Conservation (phyloP, 192 early-diverging fungal genomes). For the Glomus cerebriforme region DNA sequence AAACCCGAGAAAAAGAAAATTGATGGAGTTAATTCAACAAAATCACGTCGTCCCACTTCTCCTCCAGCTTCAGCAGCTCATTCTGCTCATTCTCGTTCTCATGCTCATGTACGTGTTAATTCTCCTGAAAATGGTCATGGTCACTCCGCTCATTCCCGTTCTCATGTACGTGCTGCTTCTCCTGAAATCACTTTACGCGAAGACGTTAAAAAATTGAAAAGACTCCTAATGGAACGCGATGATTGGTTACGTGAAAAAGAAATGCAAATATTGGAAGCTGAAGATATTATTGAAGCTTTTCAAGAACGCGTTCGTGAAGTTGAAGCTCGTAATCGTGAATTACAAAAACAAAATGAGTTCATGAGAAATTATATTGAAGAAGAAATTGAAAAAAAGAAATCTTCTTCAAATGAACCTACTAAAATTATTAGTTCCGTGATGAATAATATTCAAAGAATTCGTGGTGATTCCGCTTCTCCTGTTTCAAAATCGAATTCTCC, state of each 20-base stretch:
- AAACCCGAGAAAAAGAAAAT: not conserved
- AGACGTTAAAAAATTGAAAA: constrained; percentile 16
- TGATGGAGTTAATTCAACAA: not conserved
- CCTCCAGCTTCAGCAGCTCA: not conserved
- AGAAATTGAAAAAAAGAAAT: not conserved
- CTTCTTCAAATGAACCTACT: not conserved
- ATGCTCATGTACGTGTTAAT: not conserved
- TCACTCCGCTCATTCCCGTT: not conserved
- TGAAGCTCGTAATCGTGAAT: constrained; percentile 15
- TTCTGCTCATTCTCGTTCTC: not conserved
- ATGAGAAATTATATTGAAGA: not conserved
- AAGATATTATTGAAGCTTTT: constrained; percentile 19
- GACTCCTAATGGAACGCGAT: not conserved
- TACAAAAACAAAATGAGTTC: not conserved
- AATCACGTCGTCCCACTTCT: not conserved
- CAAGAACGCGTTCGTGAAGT: constrained; percentile 4
- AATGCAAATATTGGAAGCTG: not conserved
- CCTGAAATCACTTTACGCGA: not conserved
- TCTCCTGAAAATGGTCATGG: not conserved
- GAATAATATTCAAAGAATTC: constrained; percentile 25
- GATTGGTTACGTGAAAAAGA: constrained; percentile 9
- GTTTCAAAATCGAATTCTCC: not conserved
- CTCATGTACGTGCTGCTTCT: not conserved
- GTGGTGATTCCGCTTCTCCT: not conserved
- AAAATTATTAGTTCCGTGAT: not conserved